Base-by-base conservation (phyloP, 176 grass and related monocot species). In the Aegilops umbellulata region DNA sequence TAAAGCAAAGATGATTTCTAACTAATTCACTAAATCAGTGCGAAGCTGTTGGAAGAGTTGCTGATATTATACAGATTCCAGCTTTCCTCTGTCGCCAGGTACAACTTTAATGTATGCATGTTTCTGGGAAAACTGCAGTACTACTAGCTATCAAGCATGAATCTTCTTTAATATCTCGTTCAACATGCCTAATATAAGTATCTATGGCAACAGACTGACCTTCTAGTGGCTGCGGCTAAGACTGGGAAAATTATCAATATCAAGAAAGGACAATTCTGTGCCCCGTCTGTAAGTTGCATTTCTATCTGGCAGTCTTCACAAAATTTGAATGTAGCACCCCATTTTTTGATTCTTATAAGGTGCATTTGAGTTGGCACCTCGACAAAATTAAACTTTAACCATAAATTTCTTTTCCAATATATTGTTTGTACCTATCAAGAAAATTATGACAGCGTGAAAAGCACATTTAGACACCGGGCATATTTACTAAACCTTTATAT, bases 201-300 rank as follows among this genome's bases (percentile, higher is more conserved):
- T 69, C 16, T 86, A 47, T 60, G 77, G 12, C 85, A 85, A 83
- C 89, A 95, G 96, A 98, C 96, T 63, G 96, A 98, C 55, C 93
- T 98, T 87, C 81, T 98, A 82, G 88, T 98, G 74, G 90, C 93
- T 32, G 96, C 96, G 22, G 96, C 96, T 42, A 92, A 94, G 78
- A 98, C 96, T 41, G 93, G 93, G 58, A 98, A 87, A 88, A 98
- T 98, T 78, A 95, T 98, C 84, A 98, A 94, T 81, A 98, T 98
- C 81, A 98, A 98, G 90, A 98, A 98, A 91, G 96, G 91, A 62
- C 96, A 98, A 94, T 95, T 98, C 82, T 98, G 96, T 86, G 93
- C 93, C 10, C 83, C 96, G 65, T 94, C 96, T 36, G 96, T 98
- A 91, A 95, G 96, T 94, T 84, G 51, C n/a, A 84, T 44, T 70